Percentiles rank a stretch among this genome's conserved stretches.
phyloP scores from a whole-genome alignment of 2,329 filamentous ascomycete species.

The Cryphonectria naterciae region DNA sequence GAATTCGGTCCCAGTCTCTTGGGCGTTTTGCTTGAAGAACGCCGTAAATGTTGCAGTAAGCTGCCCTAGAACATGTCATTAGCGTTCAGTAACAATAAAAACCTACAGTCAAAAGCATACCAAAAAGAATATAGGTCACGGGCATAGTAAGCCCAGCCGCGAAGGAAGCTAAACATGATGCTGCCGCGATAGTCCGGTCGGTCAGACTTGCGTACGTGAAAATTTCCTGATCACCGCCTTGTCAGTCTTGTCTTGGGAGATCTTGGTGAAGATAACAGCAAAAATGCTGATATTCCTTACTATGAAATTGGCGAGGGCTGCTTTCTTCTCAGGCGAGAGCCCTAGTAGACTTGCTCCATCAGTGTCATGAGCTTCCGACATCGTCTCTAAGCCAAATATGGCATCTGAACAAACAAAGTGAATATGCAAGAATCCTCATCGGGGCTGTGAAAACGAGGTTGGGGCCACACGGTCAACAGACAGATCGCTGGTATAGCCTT shows the following conservation, averaged over 20 bases:
- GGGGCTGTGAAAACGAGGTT: not conserved
- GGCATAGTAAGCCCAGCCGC: constrained; percentile 60
- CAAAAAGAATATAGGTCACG: constrained; percentile 63
- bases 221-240: constrained; percentile 39
- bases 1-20: constrained; percentile 36
- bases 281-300: not conserved
- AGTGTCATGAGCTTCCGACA: not conserved
- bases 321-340: not conserved
- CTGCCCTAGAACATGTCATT: constrained; percentile 32
- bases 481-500: not conserved
- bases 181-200: constrained; percentile 52
- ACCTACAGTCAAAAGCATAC: constrained; percentile 42
- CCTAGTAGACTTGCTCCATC: not conserved
- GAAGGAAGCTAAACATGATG: constrained; percentile 55
- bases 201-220: constrained; percentile 58
- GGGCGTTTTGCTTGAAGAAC: constrained; percentile 34
- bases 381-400: not conserved
- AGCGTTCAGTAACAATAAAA: constrained; percentile 37
- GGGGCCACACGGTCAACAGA: not conserved
- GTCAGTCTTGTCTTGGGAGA: constrained; percentile 18
- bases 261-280: no score
- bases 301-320: not conserved
- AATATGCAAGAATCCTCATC: not conserved
- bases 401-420: not conserved
- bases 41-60: constrained; percentile 40